Conservation (phyloP, 257 asterid species). For the Primulina eburnea region DNA sequence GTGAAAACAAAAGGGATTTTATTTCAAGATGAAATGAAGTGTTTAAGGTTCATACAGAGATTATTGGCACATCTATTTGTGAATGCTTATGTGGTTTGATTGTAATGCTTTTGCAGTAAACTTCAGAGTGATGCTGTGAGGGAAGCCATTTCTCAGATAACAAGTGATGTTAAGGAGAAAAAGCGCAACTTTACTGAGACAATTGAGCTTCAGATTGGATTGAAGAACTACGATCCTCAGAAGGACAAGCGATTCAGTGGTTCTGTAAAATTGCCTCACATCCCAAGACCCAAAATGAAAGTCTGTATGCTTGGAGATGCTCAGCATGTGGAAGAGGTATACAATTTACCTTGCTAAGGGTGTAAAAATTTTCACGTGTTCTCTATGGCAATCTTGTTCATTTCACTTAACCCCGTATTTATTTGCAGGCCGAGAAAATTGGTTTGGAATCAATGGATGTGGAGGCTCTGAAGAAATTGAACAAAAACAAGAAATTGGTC, state of each 20-base stretch:
- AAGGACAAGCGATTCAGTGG: conserved; percentile 62
- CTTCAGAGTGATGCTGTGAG: conserved; percentile 48
- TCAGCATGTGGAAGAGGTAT: conserved; percentile 54
- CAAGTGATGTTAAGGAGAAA: conserved; percentile 36
- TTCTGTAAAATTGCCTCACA: conserved; percentile 53
- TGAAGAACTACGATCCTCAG: conserved; percentile 55
- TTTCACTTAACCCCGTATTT: not conserved
- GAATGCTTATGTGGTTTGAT: not conserved
- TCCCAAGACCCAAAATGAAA: conserved; percentile 55
- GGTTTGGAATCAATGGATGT: conserved; percentile 57
- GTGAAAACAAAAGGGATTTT: too few species aligned
- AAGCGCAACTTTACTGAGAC: conserved; percentile 44
- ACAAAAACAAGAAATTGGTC: conserved; percentile 52
- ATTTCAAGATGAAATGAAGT: not conserved
- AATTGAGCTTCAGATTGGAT: conserved; percentile 24
- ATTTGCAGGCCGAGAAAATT: conserved; percentile 39
- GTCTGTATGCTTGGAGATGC: conserved; percentile 66
- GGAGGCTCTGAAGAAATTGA: conserved; percentile 47
- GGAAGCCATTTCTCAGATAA: conserved; percentile 41
- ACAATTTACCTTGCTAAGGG: not conserved
- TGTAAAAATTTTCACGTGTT: not conserved
- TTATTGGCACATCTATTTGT: not conserved
- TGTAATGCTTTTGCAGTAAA: conserved; percentile 33
- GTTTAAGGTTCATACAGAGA: not conserved
- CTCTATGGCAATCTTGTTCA: not conserved